Conservation (phyloP, 371 early-diverging fungal species). For the Mortierella sp. region DNA sequence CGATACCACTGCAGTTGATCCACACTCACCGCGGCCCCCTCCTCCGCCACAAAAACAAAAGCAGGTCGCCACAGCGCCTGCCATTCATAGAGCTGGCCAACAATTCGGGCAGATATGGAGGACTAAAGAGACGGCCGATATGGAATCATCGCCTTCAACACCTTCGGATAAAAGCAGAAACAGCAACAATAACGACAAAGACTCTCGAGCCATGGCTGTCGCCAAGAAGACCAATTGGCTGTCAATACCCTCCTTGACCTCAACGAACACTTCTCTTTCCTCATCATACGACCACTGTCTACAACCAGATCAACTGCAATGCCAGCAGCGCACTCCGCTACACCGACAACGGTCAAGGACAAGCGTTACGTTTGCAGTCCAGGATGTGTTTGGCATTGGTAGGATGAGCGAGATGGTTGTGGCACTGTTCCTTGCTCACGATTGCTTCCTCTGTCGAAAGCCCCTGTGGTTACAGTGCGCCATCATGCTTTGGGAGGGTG, state of each 20-base stretch:
- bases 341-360: slow-evolving; percentile 13
- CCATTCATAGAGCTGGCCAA: background rate
- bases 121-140: background rate
- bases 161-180: background rate
- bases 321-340: background rate
- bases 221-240: background rate
- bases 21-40: background rate
- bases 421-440: slow-evolving; percentile 46
- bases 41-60: background rate
- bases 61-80: background rate
- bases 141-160: background rate
- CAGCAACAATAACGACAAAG: background rate
- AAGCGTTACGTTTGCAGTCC: slow-evolving; percentile 34
- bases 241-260: background rate
- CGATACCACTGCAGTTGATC: background rate
- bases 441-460: slow-evolving; percentile 36
- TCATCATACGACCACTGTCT: background rate
- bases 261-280: background rate
- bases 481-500: slow-evolving; percentile 40
- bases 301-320: background rate
- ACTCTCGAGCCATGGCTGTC: background rate
- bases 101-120: background rate
- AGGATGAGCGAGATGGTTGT: slow-evolving; percentile 44
- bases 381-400: slow-evolving; percentile 50
- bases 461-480: slow-evolving; percentile 44